Evolutionary conservation across 2,329 filamentous ascomycete genomes (phyloP).

Genomic region (Nectriaceae sp.): DNA sequence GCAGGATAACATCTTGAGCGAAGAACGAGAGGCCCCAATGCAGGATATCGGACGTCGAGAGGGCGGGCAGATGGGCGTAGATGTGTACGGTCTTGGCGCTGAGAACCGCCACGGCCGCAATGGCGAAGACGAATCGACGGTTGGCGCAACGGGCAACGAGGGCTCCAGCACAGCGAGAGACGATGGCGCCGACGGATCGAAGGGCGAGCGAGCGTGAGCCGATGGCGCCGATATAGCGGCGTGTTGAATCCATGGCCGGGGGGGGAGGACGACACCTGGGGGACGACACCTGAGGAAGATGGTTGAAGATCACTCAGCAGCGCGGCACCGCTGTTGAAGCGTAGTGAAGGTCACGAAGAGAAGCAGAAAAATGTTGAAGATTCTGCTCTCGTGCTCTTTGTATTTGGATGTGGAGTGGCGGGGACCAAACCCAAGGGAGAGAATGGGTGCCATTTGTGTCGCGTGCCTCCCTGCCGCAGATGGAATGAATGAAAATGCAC

Average conservation of each 20-base stretch:
- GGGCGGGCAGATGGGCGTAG: slow-evolving; percentile 19
- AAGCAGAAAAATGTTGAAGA: not conserved
- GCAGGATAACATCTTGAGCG: slow-evolving; percentile 22
- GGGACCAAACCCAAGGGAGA: not conserved
- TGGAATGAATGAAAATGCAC: too few relatives aligned
- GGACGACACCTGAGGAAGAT: not conserved
- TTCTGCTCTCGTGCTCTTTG: not conserved
- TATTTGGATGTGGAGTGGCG: not conserved
- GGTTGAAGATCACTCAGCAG: not conserved
- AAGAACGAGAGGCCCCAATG: slow-evolving; percentile 28
- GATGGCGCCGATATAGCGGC: not conserved
- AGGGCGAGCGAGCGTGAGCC: slow-evolving; percentile 6
- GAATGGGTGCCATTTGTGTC: not conserved
- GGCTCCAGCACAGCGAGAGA: not conserved
- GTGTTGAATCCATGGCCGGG: not conserved
- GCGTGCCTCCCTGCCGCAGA: not conserved
- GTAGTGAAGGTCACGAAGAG: not conserved
- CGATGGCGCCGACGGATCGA: slow-evolving; percentile 24
- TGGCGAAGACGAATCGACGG: slow-evolving; percentile 21
- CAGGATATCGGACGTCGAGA: slow-evolving; percentile 16
- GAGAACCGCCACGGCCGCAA: slow-evolving; percentile 21
- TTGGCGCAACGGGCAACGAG: slow-evolving; percentile 6
- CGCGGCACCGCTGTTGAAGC: not conserved
- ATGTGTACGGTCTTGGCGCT: slow-evolving; percentile 26
- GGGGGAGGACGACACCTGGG: not conserved